Percentiles rank a stretch among this genome's conserved stretches.
Evolutionary conservation across 2,329 filamentous ascomycete species (phyloP).

Genomic region (Ambrosiella beaveri): DNA sequence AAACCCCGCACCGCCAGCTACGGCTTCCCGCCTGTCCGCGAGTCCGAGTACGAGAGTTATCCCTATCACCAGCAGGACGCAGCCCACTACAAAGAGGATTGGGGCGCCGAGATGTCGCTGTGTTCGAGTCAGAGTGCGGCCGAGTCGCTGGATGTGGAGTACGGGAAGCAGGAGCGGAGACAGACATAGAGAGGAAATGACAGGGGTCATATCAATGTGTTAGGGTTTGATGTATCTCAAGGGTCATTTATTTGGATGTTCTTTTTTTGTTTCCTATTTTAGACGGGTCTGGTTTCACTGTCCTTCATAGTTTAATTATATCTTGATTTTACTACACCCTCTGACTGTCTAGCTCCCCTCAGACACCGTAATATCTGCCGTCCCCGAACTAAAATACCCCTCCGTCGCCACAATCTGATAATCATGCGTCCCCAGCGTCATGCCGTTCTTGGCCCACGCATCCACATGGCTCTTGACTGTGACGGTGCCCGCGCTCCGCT

Average conservation of each 20-base stretch:
- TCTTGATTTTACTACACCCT: no score
- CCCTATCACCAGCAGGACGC: no score
- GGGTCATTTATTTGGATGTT: not conserved
- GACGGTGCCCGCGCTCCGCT: conserved; percentile 33
- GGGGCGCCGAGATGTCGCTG: not conserved
- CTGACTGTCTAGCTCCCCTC: not conserved
- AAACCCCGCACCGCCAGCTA: no score
- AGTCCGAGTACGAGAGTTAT: not conserved
- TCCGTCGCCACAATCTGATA: conserved; percentile 40
- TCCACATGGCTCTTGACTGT: conserved; percentile 33
- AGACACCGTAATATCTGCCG: conserved; percentile 28
- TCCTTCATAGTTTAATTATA: no score
- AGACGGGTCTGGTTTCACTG: no score
- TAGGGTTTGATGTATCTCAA: not conserved
- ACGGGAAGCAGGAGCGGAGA: not conserved
- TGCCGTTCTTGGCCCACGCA: conserved; percentile 32
- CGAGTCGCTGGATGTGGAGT: not conserved
- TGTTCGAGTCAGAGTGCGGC: not conserved
- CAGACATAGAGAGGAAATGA: not conserved
- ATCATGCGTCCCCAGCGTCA: conserved; percentile 30
- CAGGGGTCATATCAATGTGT: not conserved
- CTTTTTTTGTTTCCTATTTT: not conserved
- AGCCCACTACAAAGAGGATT: not conserved
- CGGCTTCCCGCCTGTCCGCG: no score
- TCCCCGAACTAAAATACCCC: conserved; percentile 33